Base-by-base conservation (phyloP, 805 yeast genomes). In the Candida argentea region DNA sequence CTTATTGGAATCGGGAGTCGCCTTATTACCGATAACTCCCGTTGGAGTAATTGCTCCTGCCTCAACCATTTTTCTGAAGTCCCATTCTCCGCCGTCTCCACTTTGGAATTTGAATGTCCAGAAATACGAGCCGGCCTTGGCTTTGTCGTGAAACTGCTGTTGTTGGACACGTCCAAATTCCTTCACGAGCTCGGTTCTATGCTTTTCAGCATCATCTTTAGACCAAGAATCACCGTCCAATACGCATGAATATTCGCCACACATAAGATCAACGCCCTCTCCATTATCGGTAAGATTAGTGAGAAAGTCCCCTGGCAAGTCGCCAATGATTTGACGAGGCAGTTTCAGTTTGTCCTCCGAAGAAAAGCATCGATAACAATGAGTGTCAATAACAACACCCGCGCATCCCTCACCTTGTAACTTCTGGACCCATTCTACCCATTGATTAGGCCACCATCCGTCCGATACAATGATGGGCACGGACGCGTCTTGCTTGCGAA, bases 31-130 rank as follows among this genome's bases (percentile, higher is more conserved):
- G 20, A 49, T 42, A 3, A 43, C 33, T 9, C 29, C 27, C 22
- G 57, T 51, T 5, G 43, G 40, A 5, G 21, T 18, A 11, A 57
- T 44, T 6, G 75, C 70, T 1, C 84, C 85, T 29, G 57, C 55
- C 14, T 77, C 74, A 13, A 67, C 58, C 86, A 82, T 83, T 20
- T 85, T 81, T 14, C 67, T 65, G 54, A 84, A 78, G 27, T 91
- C 96, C 97, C 97, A 89, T 55, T 85, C 96, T 10, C 97, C 97
- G 24, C 96, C 96, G 45, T 77, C 79, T 2, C 96, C 96, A 32
- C 74, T 65, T 47, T 79, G 72, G 46, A 87, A 87, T 54, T 85
- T 84, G 50, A 58, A 81, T 2, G 95, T 82, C 97, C 97, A 89
- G 54, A 91, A 89, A 52, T 67, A 87, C 33, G 71, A 65, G 0